Percentiles rank a stretch among this genome's conserved stretches.
These are phyloP conservation scores for Lineolata rhizophorae DNA, from an alignment of 495 filamentous ascomycete genomes.

Conservation along the genomic window DNA sequence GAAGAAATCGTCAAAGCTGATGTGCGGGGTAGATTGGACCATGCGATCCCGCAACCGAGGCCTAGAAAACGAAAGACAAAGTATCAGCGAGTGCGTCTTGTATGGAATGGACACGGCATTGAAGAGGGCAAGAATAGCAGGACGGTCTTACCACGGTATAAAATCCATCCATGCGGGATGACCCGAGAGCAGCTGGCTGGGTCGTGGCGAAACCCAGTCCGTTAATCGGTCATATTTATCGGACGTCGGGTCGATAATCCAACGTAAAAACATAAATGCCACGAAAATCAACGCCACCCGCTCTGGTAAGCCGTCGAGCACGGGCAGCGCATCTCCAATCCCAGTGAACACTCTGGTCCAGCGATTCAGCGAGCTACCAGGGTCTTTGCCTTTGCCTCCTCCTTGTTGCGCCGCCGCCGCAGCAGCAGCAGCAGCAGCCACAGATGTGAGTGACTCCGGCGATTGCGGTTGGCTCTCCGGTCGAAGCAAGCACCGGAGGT, in stretches of 20 bases:
- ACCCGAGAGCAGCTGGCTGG: constrained; percentile 33
- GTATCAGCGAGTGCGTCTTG: no score
- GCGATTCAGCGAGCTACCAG: constrained; percentile 46
- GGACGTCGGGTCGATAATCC: constrained; percentile 50
- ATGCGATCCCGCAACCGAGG: constrained; percentile 47
- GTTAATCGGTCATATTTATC: constrained; percentile 57
- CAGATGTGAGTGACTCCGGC: no score
- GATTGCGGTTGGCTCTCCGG: no score
- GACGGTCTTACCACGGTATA: constrained; percentile 39
- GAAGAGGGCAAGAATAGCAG: no score
- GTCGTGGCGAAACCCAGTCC: constrained; percentile 37
- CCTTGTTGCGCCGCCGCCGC: constrained; percentile 37
- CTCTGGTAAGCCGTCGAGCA: constrained; percentile 45
- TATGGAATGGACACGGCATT: no score
- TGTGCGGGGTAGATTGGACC: constrained; percentile 23
- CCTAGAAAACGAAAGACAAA: no score
- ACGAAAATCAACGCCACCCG: constrained; percentile 54
- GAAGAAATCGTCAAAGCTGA: constrained; percentile 55
- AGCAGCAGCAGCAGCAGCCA: no score
- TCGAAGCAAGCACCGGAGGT: no score
- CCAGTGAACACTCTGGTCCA: constrained; percentile 67
- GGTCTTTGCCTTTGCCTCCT: constrained; percentile 34
- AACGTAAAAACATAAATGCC: constrained; percentile 73
- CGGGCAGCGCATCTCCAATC: constrained; percentile 53
- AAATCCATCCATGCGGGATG: constrained; percentile 67